These are phyloP conservation scores for Sutorius eximius DNA, from an alignment of 1,284 basidiomycete genomes.

Conservation along the genomic window DNA sequence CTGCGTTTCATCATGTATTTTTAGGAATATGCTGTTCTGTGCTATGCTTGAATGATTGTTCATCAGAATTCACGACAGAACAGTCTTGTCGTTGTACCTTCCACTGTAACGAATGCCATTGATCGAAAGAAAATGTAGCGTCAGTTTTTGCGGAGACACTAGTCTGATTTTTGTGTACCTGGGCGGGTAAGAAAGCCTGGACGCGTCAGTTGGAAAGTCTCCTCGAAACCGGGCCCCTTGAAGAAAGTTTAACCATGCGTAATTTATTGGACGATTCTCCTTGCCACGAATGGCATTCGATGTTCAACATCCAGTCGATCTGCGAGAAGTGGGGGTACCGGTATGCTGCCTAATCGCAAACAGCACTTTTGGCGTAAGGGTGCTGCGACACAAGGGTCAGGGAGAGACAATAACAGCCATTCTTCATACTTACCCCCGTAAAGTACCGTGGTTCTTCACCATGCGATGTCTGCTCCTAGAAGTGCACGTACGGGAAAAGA, in stretches of 20 bases:
- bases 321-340: not conserved
- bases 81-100: not conserved
- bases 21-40: conserved; percentile 46
- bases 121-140: not conserved
- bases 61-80: not conserved
- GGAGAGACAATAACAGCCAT: not conserved
- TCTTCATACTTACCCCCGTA: conserved; percentile 25
- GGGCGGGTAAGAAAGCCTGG: not conserved
- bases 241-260: not conserved
- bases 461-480: conserved; percentile 15
- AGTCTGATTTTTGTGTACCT: not conserved
- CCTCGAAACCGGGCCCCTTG: not conserved
- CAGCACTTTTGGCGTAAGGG: conserved; percentile 5
- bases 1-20: conserved; percentile 8
- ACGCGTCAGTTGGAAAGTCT: not conserved
- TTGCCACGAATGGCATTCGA: not conserved
- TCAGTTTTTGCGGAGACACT: not conserved
- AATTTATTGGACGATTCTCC: not conserved
- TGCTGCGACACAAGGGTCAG: conserved; percentile 12
- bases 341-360: not conserved
- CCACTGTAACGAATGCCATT: conserved; percentile 9
- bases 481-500: conserved; percentile 28
- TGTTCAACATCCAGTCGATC: not conserved
- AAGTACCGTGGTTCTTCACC: conserved; percentile 29
- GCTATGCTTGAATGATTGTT: conserved; percentile 31